Percentiles rank a stretch among this genome's conserved stretches.
These are phyloP conservation scores for Fusarium sp. DNA, from an alignment of 2,329 filamentous ascomycete genomes.

Conservation along the genomic window DNA sequence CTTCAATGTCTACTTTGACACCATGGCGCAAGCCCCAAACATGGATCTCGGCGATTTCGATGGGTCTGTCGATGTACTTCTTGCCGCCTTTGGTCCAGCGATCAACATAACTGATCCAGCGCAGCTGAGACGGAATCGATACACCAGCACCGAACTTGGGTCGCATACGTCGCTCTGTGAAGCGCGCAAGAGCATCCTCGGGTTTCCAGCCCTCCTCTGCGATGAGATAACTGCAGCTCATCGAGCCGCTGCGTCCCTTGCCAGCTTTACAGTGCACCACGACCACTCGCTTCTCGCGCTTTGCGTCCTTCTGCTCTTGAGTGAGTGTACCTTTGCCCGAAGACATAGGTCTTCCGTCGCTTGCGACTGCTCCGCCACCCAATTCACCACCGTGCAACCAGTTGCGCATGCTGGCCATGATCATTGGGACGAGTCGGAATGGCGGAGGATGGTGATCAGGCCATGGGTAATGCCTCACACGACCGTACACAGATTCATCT, in stretches of 20 bases:
- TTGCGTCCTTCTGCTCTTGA: conserved; percentile 50
- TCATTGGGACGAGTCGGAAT: conserved; percentile 86
- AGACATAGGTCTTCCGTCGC: conserved; percentile 31
- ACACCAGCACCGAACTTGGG: conserved; percentile 89
- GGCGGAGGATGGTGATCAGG: conserved; percentile 97
- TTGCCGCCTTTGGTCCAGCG: conserved; percentile 82
- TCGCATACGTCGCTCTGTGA: conserved; percentile 88
- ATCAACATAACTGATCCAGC: conserved; percentile 90
- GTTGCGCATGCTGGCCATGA: conserved; percentile 92
- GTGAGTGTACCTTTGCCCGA: conserved; percentile 27
- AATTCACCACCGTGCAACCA: conserved; percentile 74
- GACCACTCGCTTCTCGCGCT: conserved; percentile 70
- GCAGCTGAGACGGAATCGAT: conserved; percentile 90
- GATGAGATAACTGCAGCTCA: conserved; percentile 90
- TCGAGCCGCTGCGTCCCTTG: conserved; percentile 91
- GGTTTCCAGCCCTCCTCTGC: conserved; percentile 77
- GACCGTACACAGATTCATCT: conserved; percentile 85
- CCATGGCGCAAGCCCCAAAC: conserved; percentile 89
- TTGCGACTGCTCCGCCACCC: conserved; percentile 38
- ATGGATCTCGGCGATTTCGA: conserved; percentile 90
- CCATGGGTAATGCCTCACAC: conserved; percentile 93
- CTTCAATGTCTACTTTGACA: conserved; percentile 87
- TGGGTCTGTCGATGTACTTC: conserved; percentile 81
- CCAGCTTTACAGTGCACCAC: conserved; percentile 98
- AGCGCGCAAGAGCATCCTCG: conserved; percentile 65